Conservation (phyloP, 140 eudicot genomes). For the Anethum foeniculum region DNA sequence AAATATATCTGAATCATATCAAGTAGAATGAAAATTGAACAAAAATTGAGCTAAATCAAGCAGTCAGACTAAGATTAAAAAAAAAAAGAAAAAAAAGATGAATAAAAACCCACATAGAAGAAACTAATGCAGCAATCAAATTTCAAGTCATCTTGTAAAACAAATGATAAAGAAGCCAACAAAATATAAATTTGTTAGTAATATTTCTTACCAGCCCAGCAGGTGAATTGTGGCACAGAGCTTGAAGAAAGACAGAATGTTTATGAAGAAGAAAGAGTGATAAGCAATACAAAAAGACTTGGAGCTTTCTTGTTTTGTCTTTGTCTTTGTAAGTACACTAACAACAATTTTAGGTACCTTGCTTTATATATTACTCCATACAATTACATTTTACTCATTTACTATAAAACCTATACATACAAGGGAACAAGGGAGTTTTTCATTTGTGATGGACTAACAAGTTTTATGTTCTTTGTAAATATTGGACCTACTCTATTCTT, state of each 20-base stretch:
- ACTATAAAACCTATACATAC: neutral
- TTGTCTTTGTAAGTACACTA: slow-evolving; percentile 7
- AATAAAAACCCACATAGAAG: neutral
- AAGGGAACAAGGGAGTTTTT: neutral
- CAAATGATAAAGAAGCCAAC: neutral
- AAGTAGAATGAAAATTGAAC: slow-evolving; percentile 2
- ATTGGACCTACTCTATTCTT: slow-evolving; percentile 1
- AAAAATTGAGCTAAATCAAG: slow-evolving; percentile 6
- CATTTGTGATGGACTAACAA: neutral
- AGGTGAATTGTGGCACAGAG: slow-evolving; percentile 13
- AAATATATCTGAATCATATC: slow-evolving; percentile 4
- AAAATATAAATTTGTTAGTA: neutral
- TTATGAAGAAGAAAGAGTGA: slow-evolving; percentile 15
- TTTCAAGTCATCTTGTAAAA: neutral
- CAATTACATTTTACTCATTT: neutral
- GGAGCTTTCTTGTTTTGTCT: neutral
- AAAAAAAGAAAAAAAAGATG: no score
- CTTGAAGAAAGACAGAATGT: slow-evolving; percentile 17
- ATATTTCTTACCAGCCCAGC: slow-evolving; percentile 6
- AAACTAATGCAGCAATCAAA: neutral
- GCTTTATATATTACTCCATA: slow-evolving; percentile 11
- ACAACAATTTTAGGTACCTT: slow-evolving; percentile 8
- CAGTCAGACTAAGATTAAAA: neutral
- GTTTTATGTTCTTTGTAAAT: neutral
- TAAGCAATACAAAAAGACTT: slow-evolving; percentile 10